Evolutionary conservation across 441 rosid genomes (phyloP), one percentile per base, ranked within the genome.

Genomic region (Pelargonium cotyledonis): DNA sequence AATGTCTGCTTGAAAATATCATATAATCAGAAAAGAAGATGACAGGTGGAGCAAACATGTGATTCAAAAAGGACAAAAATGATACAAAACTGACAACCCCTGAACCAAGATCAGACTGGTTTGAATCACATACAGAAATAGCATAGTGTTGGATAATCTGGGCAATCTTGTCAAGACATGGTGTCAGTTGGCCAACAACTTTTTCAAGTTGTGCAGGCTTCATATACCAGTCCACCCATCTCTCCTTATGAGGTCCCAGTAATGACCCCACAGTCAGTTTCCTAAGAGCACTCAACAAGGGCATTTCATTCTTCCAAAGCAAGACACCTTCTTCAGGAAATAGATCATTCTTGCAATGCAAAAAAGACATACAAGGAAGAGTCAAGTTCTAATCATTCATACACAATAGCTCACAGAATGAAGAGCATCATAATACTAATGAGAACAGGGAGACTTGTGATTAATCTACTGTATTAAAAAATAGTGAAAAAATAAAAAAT

Each of bases 221-320:
- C 85, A 90, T 78, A 80, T 92, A 95, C 97, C 99, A 95, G 78
- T 85, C 81, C 66, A 92, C 85, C 79, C 89, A 89, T 71, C 74
- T 86, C 81, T 86, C 98, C 86, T 92, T 88, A 76, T 78, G 86
- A 63, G 92, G 95, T 66, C 93, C 96, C 86, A 95, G 73, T 77
- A 89, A 68, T 65, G 99, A 85, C 73, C 96, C 89, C 69, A 89
- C 85, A 62, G 96, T 94, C 86, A 95, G 83, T 69, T 80, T 84
- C 80, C 98, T 89, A 35, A 92, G 85, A 67, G 91, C 90, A 85
- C 96, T 90, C 84, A 88, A 77, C 80, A 85, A 75, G 43, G 99
- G 98, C 92, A 92, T 86, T 73, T 95, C 89, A 78, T 88, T 88
- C 82, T 86, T 86, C 99, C 99, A 95, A 78, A 78, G 90, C 97